A percentile compares a stretch with the other conserved stretches of the same genome.
These are phyloP conservation scores for Sporothrix humicola DNA, from an alignment of 2,329 filamentous ascomycete species.

Conservation along the genomic window DNA sequence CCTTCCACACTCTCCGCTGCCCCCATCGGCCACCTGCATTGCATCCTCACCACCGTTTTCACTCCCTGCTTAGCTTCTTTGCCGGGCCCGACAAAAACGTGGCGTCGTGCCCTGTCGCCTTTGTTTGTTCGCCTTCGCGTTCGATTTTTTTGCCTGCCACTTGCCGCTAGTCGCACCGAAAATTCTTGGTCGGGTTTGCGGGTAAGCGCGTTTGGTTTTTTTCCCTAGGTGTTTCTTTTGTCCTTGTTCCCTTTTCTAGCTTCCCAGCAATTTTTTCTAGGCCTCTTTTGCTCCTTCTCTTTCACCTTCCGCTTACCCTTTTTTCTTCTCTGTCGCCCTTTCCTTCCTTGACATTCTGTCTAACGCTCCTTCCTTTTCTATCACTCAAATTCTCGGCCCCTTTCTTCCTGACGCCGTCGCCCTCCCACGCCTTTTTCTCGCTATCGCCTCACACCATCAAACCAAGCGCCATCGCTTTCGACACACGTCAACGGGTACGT, in stretches of 20 bases:
- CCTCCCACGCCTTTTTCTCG: conserved; percentile 24
- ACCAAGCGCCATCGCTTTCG: conserved; percentile 15
- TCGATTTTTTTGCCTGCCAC: conserved; percentile 28
- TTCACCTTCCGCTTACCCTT: background rate
- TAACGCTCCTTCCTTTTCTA: background rate
- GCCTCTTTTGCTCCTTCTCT: background rate
- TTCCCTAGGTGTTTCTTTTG: background rate
- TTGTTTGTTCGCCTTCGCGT: conserved; percentile 28
- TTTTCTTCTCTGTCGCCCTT: background rate
- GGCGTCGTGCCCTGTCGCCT: conserved; percentile 9
- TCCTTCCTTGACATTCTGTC: background rate
- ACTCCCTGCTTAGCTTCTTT: conserved; percentile 25
- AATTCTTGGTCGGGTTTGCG: conserved; percentile 27
- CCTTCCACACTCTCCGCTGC: conserved; percentile 10
- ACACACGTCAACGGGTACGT: conserved; percentile 5
- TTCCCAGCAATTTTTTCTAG: background rate
- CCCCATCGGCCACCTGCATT: background rate
- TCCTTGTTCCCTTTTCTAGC: background rate
- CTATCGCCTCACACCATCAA: conserved; percentile 28
- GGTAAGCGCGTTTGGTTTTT: conserved; percentile 25
- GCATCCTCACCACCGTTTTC: conserved; percentile 22
- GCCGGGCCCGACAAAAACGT: conserved; percentile 28
- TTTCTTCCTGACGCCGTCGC: background rate
- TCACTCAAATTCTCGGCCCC: background rate
- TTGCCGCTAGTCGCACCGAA: conserved; percentile 29